phyloP scores from a whole-genome alignment of 179 eudicot genomes.

The Camellia oleifera region DNA sequence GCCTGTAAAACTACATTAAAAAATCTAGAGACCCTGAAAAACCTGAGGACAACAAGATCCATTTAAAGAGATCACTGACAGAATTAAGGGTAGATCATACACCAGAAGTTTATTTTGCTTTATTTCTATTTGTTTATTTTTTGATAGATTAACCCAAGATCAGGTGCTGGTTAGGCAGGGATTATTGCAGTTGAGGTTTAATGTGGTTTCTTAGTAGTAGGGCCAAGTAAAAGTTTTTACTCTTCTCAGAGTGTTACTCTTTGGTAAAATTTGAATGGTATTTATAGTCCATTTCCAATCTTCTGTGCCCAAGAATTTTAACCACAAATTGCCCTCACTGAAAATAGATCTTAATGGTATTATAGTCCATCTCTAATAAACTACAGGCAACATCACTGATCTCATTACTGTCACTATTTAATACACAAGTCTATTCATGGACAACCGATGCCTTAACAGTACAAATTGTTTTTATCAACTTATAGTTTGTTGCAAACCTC shows the following conservation, averaged over 20 bases:
- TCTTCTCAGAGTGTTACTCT: neutral
- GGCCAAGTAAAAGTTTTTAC: neutral
- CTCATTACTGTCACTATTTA: neutral
- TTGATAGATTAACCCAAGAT: neutral
- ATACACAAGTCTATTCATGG: neutral
- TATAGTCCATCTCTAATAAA: neutral
- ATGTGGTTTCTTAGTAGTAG: neutral
- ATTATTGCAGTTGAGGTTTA: neutral
- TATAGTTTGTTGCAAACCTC: neutral
- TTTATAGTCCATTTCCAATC: neutral
- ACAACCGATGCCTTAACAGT: neutral
- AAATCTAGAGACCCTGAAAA: constrained; percentile 1
- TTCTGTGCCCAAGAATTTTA: neutral
- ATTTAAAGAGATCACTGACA: neutral
- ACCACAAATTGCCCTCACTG: neutral
- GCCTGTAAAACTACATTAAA: constrained; percentile 6
- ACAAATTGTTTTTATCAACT: neutral
- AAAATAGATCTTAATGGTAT: neutral
- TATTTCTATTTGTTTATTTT: neutral
- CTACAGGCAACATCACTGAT: neutral
- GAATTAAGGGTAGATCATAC: neutral
- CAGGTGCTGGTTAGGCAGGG: neutral
- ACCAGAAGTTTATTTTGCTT: neutral
- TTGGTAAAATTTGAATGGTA: neutral
- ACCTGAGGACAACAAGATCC: neutral